phyloP scores from a whole-genome alignment of 495 filamentous ascomycete species.

The Aspergillus diversus region DNA sequence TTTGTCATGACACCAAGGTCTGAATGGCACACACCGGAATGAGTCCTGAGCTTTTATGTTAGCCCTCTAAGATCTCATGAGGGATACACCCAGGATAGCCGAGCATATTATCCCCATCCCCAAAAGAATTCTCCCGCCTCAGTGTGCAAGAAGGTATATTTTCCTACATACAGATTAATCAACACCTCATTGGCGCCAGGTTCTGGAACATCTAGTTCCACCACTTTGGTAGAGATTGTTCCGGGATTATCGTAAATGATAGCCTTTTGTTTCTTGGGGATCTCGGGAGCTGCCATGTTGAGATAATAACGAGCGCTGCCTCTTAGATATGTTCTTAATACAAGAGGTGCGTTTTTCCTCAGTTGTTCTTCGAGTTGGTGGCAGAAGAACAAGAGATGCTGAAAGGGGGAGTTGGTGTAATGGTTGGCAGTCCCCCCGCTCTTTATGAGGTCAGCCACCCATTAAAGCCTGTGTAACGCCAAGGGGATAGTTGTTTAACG shows the following conservation, averaged over 20 bases:
- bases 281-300: conserved; percentile 28
- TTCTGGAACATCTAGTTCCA: conserved; percentile 67
- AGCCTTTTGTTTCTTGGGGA: conserved; percentile 70
- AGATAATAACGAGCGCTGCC: not conserved
- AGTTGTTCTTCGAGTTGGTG: not conserved
- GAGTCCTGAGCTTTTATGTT: conserved; percentile 50
- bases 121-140: too few species aligned
- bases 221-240: conserved; percentile 67
- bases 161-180: conserved; percentile 58
- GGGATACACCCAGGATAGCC: not conserved
- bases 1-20: conserved; percentile 67
- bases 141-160: not conserved
- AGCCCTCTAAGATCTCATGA: conserved; percentile 12
- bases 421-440: not conserved
- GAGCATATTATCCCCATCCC: too few species aligned
- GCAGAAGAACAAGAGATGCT: not conserved
- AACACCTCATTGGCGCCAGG: conserved; percentile 67
- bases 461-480: not conserved
- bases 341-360: not conserved
- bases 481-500: not conserved
- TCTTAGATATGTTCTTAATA: not conserved
- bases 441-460: not conserved
- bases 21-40: conserved; percentile 73
- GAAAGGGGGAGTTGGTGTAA: not conserved
- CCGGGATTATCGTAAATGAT: conserved; percentile 71